These are phyloP conservation scores for Syzygium grande DNA, from an alignment of 345 rosid species.

Conservation along the genomic window DNA sequence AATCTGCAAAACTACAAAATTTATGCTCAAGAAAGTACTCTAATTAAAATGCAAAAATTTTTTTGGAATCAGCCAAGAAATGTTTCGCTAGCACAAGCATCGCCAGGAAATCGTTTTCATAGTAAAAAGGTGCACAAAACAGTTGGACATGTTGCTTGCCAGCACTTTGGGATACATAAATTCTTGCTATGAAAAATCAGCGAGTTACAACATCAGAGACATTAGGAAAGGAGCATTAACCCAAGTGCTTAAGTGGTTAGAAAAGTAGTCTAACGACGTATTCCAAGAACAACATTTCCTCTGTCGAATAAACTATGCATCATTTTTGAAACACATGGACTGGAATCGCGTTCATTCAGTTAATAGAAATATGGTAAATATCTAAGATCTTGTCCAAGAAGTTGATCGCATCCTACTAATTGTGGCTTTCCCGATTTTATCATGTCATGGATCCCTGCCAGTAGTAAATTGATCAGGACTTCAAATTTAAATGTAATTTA, in stretches of 20 bases:
- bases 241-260: not conserved
- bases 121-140: not conserved
- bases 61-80: not conserved
- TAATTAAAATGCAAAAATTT: not conserved
- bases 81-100: not conserved
- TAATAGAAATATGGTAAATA: not conserved
- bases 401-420: not conserved
- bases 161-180: not conserved
- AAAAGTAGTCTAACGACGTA: not conserved
- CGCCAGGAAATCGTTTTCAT: not conserved
- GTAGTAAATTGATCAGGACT: not conserved
- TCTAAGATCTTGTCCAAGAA: not conserved
- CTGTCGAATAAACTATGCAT: not conserved
- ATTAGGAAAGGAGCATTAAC: not conserved
- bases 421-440: not conserved
- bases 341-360: not conserved
- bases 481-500: not conserved
- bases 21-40: not conserved
- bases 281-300: not conserved
- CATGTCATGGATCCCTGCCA: not conserved
- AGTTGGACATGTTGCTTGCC: not conserved
- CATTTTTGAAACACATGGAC: not conserved
- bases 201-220: not conserved
- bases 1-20: constrained; percentile 43
- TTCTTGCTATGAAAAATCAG: not conserved